These are phyloP conservation scores for Lachnellula suecica DNA, from an alignment of 2,329 filamentous ascomycete genomes.

Conservation along the genomic window DNA sequence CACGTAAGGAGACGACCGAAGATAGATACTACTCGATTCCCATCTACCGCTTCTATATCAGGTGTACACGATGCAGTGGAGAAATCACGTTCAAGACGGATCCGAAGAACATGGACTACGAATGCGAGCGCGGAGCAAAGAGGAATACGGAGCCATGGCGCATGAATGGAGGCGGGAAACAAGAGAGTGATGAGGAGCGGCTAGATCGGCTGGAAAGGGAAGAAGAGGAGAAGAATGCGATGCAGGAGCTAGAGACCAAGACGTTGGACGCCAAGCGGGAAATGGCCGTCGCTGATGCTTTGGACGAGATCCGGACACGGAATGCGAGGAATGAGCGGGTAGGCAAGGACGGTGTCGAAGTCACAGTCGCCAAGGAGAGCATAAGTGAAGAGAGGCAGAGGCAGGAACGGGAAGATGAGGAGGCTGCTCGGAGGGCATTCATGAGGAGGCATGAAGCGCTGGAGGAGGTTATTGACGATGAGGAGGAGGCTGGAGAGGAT, in stretches of 20 bases:
- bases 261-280: constrained; percentile 89
- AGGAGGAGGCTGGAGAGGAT: constrained; percentile 28
- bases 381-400: constrained; percentile 61
- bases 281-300: constrained; percentile 93
- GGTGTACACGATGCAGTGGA: constrained; percentile 80
- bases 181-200: constrained; percentile 85
- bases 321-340: constrained; percentile 86
- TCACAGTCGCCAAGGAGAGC: constrained; percentile 48
- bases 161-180: constrained; percentile 47
- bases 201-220: constrained; percentile 81
- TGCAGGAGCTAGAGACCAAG: constrained; percentile 94
- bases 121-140: constrained; percentile 75
- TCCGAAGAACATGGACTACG: constrained; percentile 92
- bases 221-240: constrained; percentile 81
- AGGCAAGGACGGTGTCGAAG: constrained; percentile 64
- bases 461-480: constrained; percentile 35
- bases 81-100: constrained; percentile 95
- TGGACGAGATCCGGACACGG: constrained; percentile 89
- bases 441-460: constrained; percentile 37
- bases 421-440: constrained; percentile 79
- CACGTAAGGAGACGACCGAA: constrained; percentile 86
- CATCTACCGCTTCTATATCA: constrained; percentile 87
- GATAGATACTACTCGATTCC: constrained; percentile 87
- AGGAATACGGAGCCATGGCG: constrained; percentile 94
- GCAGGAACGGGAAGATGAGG: constrained; percentile 79